phyloP scores from a whole-genome alignment of 2,329 filamentous ascomycete genomes.

The Colletotrichum neosansevieriae region DNA sequence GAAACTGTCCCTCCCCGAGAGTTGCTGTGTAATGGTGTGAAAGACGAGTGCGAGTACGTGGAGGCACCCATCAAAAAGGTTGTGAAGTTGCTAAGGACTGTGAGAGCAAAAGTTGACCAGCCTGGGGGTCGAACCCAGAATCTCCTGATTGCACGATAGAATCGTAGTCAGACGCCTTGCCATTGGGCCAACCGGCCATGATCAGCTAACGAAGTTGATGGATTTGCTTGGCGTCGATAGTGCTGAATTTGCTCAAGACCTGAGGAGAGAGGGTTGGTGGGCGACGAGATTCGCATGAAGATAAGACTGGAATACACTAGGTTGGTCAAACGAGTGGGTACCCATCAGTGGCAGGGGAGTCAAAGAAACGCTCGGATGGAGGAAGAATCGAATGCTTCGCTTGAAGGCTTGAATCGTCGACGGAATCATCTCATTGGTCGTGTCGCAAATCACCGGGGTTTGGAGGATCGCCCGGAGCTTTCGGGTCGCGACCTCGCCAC shows the following conservation, averaged over 20 bases:
- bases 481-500: not conserved
- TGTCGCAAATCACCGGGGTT: not conserved
- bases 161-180: constrained; percentile 59
- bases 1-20: no score
- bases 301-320: constrained; percentile 1
- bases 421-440: not conserved
- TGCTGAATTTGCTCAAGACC: not conserved
- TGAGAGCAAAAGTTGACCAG: constrained; percentile 31
- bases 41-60: no score
- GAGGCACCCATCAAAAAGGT: not conserved
- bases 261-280: not conserved
- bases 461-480: constrained; percentile 15
- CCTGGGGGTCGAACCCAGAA: constrained; percentile 41
- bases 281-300: constrained; percentile 11
- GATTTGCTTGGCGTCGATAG: accelerated
- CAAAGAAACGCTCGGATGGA: constrained; percentile 20
- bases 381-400: constrained; percentile 8
- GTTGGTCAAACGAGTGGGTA: not conserved
- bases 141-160: constrained; percentile 28
- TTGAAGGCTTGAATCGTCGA: constrained; percentile 8
- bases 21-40: no score
- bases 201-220: not conserved
- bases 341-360: not conserved
- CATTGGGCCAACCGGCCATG: constrained; percentile 50
- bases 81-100: not conserved